Percentiles rank a stretch among this genome's conserved stretches.
These are phyloP conservation scores for Chaetomium fimeti DNA, from an alignment of 495 filamentous ascomycete species.

Conservation along the genomic window DNA sequence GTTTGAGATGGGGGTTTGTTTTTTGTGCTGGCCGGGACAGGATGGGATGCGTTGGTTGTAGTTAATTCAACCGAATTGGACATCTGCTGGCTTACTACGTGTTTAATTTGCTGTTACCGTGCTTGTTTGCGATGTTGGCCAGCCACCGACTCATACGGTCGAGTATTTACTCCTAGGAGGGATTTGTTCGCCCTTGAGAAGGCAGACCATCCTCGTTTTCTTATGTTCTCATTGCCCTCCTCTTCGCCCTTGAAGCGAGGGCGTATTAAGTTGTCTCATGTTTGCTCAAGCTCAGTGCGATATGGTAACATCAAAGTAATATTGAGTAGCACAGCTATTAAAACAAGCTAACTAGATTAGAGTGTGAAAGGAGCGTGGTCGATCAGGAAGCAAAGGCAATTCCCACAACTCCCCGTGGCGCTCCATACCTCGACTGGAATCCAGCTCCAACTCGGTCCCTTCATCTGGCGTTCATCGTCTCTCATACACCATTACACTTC, in stretches of 20 bases:
- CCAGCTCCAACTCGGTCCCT: neutral
- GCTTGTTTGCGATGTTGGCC: too few species aligned
- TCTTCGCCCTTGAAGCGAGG: too few species aligned
- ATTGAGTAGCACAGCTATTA: neutral
- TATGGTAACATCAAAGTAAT: neutral
- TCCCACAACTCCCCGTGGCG: neutral
- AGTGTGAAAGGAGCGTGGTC: neutral
- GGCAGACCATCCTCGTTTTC: too few species aligned
- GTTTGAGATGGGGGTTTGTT: neutral
- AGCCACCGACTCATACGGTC: too few species aligned
- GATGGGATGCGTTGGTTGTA: slow-evolving; percentile 3
- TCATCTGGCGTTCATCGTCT: neutral
- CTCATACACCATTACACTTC: neutral
- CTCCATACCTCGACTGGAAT: neutral
- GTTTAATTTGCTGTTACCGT: too few species aligned
- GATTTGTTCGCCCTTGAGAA: too few species aligned
- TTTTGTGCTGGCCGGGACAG: neutral
- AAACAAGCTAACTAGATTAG: neutral
- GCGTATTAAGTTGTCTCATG: too few species aligned
- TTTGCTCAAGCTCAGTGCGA: neutral
- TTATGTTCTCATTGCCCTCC: too few species aligned
- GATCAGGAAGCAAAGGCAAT: neutral
- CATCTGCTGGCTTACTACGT: neutral
- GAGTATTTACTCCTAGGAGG: too few species aligned
- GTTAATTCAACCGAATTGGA: slow-evolving; percentile 3